A percentile compares a stretch with the other conserved stretches of the same genome.
Conservation (phyloP, 2,329 filamentous ascomycete genomes). For the Fusarium decemcellulare region DNA sequence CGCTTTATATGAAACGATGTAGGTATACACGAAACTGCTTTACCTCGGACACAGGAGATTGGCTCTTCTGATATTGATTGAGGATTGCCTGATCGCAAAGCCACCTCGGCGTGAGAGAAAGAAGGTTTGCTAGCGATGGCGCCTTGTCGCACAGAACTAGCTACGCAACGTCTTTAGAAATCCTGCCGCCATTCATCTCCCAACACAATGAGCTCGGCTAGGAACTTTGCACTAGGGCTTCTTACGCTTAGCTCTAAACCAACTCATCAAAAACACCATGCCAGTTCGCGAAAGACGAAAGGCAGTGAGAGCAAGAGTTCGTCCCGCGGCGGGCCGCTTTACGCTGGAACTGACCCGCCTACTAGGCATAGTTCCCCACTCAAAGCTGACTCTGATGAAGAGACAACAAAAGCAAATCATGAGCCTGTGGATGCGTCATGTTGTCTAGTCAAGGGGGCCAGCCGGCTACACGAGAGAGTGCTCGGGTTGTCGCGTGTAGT, state of each 20-base stretch:
- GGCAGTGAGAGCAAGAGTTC: conserved; percentile 14
- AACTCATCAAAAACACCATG: conserved; percentile 5
- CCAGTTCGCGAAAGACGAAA: conserved; percentile 10
- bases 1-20: not conserved
- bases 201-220: conserved; percentile 18
- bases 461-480: conserved; percentile 6
- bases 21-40: not conserved
- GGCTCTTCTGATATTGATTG: not conserved
- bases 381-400: conserved; percentile 23
- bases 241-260: conserved; percentile 9
- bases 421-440: conserved; percentile 31
- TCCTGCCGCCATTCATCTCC: conserved; percentile 21
- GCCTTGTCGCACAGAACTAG: conserved; percentile 19
- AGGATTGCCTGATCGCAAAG: not conserved
- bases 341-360: conserved; percentile 19
- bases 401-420: conserved; percentile 43
- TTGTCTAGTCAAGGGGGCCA: not conserved
- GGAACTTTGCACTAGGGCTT: conserved; percentile 20
- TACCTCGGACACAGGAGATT: too few relatives aligned
- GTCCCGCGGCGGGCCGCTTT: conserved; percentile 36
- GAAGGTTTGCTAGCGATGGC: conserved; percentile 33
- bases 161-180: conserved; percentile 11
- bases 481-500: not conserved
- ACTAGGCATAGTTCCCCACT: conserved; percentile 17
- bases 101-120: conserved; percentile 4